Conservation (phyloP, 2,329 filamentous ascomycete genomes). For the Penicillium freii region DNA sequence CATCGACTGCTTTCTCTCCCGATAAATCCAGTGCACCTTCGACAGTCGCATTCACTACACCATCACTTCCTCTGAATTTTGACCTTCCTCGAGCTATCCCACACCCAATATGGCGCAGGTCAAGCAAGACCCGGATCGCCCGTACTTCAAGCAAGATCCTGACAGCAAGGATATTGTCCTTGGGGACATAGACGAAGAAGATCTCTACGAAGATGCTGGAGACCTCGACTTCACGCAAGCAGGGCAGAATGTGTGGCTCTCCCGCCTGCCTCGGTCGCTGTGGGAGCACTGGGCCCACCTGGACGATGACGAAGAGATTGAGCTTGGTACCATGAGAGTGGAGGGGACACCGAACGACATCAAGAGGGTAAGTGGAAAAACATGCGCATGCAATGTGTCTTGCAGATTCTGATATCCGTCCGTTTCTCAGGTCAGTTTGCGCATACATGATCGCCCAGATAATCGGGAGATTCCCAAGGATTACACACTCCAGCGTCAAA, state of each 20-base stretch:
- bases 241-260: constrained; percentile 61
- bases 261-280: constrained; percentile 73
- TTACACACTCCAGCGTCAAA: constrained; percentile 74
- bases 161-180: constrained; percentile 40
- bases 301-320: constrained; percentile 77
- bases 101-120: constrained; percentile 34
- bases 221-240: constrained; percentile 59
- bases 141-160: constrained; percentile 44
- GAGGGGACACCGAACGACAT: constrained; percentile 55
- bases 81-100: background rate
- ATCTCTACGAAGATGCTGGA: constrained; percentile 67
- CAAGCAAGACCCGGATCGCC: constrained; percentile 43
- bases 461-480: constrained; percentile 81
- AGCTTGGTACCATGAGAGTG: constrained; percentile 70
- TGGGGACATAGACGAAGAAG: constrained; percentile 56
- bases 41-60: background rate
- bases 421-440: constrained; percentile 61
- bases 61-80: no score
- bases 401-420: constrained; percentile 20
- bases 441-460: constrained; percentile 64
- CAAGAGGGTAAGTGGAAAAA: constrained; percentile 43
- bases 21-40: background rate
- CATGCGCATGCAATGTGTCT: background rate
- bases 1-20: background rate
- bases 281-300: constrained; percentile 76